Evolutionary conservation across 2,329 filamentous ascomycete species (phyloP).

Genomic region (Ophiosphaerella narmari): DNA sequence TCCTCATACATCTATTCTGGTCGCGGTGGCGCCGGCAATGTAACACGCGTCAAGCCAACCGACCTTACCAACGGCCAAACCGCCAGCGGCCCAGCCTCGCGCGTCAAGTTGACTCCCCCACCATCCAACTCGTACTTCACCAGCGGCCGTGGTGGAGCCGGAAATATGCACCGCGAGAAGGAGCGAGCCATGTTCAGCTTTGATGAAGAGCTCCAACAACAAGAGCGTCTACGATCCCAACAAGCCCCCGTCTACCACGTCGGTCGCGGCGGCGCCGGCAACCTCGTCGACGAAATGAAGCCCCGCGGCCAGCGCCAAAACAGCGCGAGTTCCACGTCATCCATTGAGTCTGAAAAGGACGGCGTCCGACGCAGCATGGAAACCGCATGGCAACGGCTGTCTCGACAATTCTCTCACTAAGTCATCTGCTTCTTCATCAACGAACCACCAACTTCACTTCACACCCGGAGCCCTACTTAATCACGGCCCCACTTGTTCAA

Average conservation of each 20-base stretch:
- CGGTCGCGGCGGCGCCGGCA: slow-evolving; percentile 65
- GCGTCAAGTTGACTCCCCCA: slow-evolving; percentile 54
- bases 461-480: slow-evolving; percentile 7
- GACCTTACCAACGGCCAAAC: slow-evolving; percentile 56
- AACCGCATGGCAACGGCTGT: slow-evolving; percentile 42
- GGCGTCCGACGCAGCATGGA: slow-evolving; percentile 24
- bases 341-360: slow-evolving; percentile 4
- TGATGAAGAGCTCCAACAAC: slow-evolving; percentile 67
- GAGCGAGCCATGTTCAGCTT: slow-evolving; percentile 69
- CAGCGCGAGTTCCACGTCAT: slow-evolving; percentile 30
- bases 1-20: slow-evolving; percentile 62
- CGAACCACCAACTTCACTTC: slow-evolving; percentile 6
- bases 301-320: slow-evolving; percentile 31
- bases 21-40: slow-evolving; percentile 64
- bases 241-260: slow-evolving; percentile 67
- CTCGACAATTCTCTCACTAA: slow-evolving; percentile 39
- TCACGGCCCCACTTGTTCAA: neutral
- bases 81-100: slow-evolving; percentile 54
- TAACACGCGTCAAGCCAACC: slow-evolving; percentile 59
- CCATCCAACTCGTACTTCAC: slow-evolving; percentile 61
- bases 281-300: slow-evolving; percentile 52
- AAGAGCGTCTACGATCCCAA: slow-evolving; percentile 58
- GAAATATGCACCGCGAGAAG: slow-evolving; percentile 62
- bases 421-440: neutral
- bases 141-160: slow-evolving; percentile 69